A percentile compares a stretch with the other conserved stretches of the same genome.
Evolutionary conservation across 73 alveolate genomes (phyloP).

Genomic region (Tetrahymena thermophila): DNA sequence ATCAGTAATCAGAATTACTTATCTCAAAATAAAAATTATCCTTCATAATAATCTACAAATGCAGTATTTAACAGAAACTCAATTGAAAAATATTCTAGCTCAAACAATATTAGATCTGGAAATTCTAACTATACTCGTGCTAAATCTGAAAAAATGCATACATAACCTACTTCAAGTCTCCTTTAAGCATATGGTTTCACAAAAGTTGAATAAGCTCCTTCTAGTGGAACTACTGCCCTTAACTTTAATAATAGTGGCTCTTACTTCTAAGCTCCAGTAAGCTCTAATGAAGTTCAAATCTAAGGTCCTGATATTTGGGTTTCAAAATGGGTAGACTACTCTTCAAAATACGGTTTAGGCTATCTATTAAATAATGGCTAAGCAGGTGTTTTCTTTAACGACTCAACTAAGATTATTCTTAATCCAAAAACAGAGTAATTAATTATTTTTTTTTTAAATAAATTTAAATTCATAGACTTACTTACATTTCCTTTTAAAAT

Average conservation of each 20-base stretch:
- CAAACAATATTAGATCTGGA: neutral
- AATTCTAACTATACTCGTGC: neutral
- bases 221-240: neutral
- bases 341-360: constrained; percentile 54
- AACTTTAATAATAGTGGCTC: neutral
- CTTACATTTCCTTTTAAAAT: neutral
- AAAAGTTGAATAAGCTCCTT: neutral
- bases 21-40: neutral
- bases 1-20: neutral
- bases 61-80: neutral
- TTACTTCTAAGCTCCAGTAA: neutral
- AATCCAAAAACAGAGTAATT: neutral
- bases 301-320: neutral
- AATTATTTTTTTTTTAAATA: neutral
- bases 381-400: constrained; percentile 57
- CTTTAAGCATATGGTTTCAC: neutral
- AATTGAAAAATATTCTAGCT: neutral
- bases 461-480: neutral
- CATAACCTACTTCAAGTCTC: neutral
- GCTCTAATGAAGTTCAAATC: neutral
- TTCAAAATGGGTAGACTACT: constrained; percentile 55
- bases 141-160: constrained; percentile 18
- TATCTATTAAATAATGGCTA: constrained; percentile 36
- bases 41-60: neutral
- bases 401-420: constrained; percentile 46